These are phyloP conservation scores for Sicyos edulis DNA, from an alignment of 306 rosid species.

Conservation along the genomic window DNA sequence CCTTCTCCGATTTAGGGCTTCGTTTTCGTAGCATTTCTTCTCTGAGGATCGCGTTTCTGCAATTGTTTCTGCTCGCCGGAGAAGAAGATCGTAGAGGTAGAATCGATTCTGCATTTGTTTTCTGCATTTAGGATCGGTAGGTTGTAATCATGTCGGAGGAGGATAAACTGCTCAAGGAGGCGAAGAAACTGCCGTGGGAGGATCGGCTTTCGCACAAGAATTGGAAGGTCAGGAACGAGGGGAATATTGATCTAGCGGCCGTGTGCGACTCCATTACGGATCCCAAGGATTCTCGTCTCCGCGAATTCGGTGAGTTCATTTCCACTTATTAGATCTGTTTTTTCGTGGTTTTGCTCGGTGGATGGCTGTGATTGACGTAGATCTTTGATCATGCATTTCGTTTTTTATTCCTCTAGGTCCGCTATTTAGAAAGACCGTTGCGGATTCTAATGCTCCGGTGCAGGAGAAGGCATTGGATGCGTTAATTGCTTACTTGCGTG, in stretches of 20 bases:
- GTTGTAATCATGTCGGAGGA: slow-evolving; percentile 64
- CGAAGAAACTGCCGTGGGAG: slow-evolving; percentile 97
- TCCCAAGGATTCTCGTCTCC: slow-evolving; percentile 91
- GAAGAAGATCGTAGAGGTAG: too few relatives aligned
- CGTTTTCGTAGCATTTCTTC: slow-evolving; percentile 10
- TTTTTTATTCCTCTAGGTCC: slow-evolving; percentile 44
- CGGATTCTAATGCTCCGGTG: slow-evolving; percentile 93
- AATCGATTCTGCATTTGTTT: slow-evolving; percentile 3
- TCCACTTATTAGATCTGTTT: slow-evolving; percentile 22
- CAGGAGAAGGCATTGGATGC: slow-evolving; percentile 99
- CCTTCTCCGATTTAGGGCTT: slow-evolving; percentile 12
- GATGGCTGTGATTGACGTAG: slow-evolving; percentile 15
- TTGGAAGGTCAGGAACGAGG: slow-evolving; percentile 98
- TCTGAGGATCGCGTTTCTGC: background rate
- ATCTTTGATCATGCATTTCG: slow-evolving; percentile 21
- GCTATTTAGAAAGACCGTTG: slow-evolving; percentile 71
- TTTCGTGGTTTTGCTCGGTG: slow-evolving; percentile 19
- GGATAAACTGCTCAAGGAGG: slow-evolving; percentile 89
- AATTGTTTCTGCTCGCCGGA: background rate
- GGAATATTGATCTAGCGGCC: slow-evolving; percentile 78
- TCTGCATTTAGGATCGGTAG: slow-evolving; percentile 5
- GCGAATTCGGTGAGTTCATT: slow-evolving; percentile 70
- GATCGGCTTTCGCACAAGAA: slow-evolving; percentile 92
- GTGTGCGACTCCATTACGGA: slow-evolving; percentile 91
- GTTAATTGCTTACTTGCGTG: slow-evolving; percentile 77